These are phyloP conservation scores for Raddia guianensis DNA, from an alignment of 176 grass and related monocot species.

Conservation along the genomic window DNA sequence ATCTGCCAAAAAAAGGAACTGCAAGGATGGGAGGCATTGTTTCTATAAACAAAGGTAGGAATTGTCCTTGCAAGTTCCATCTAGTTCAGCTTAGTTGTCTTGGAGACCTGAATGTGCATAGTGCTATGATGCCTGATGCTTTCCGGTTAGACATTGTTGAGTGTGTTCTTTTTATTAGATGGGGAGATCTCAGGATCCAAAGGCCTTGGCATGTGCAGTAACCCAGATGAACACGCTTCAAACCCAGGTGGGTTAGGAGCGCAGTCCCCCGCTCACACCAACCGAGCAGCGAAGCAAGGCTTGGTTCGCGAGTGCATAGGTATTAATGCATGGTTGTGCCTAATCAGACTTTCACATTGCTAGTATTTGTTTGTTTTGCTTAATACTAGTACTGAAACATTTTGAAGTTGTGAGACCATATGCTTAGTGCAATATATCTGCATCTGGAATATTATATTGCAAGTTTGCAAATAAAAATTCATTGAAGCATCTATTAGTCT, in stretches of 20 bases:
- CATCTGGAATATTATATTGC: not conserved
- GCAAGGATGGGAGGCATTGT: not conserved
- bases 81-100: slow-evolving; percentile 9
- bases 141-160: slow-evolving; percentile 16
- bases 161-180: not conserved
- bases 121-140: not conserved
- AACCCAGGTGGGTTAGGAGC: no score
- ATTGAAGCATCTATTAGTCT: not conserved
- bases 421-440: slow-evolving; percentile 5
- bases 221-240: no score
- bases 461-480: not conserved
- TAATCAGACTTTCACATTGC: not conserved
- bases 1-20: not conserved
- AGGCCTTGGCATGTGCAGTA: no score
- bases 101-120: not conserved
- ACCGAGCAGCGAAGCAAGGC: no score
- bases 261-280: no score
- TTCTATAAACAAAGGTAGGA: not conserved
- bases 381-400: not conserved
- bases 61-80: not conserved
- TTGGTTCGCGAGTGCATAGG: no score
- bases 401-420: not conserved
- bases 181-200: no score
- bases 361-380: slow-evolving; percentile 5
- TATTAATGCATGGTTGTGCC: not conserved